Base-by-base conservation (phyloP, 345 rosid species). In the Bruguiera sexangula region DNA sequence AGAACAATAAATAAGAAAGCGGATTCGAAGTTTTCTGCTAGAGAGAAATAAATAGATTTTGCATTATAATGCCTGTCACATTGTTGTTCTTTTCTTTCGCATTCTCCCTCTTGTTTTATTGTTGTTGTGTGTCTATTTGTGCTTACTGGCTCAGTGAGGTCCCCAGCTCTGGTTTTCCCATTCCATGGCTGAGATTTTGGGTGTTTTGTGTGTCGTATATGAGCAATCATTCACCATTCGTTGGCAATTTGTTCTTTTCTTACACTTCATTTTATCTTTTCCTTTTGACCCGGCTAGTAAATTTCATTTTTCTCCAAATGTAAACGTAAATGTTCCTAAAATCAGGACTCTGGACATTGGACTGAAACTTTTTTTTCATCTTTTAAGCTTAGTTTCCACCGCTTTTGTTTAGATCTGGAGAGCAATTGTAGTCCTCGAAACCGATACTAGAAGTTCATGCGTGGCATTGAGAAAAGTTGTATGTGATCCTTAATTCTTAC, bases 51-150 rank as follows among this genome's bases (percentile, higher is more conserved):
- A 60, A 32, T 48, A 68, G n/a, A 69, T 60, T 69, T 71, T 31
- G 43, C 56, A 71, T 69, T 68, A 48, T 63, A 65, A 59, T 66
- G 46, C 72, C 83, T 83, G 89, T 37, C 46, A 81, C 86, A 71
- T 73, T 71, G 77, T 69, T 78, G 82, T 67, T 76, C 11, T 68
- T 51, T 10, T 67, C 51, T 1, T 66, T 68, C 34, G 21, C 43
- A 37, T 59, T 31, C 60, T 51, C 66, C 55, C 53, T 64, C 29
- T 67, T 69, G 74, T 70, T 63, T 13, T 9, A 37, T 37, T 34
- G 36, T 63, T 18, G 63, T 66, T 51, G 60, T 62, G 61, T 64
- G 8, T 55, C 34, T 68, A 11, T 69, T 11, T 58, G 51, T 57
- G 69, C n/a, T 29, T 43, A 9, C 46, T 58, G 69, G 63, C n/a